Evolutionary conservation across 768 basidiomycete species (phyloP), one percentile per base, ranked within the genome.

Genomic region (Leccinum subgranulosum): DNA sequence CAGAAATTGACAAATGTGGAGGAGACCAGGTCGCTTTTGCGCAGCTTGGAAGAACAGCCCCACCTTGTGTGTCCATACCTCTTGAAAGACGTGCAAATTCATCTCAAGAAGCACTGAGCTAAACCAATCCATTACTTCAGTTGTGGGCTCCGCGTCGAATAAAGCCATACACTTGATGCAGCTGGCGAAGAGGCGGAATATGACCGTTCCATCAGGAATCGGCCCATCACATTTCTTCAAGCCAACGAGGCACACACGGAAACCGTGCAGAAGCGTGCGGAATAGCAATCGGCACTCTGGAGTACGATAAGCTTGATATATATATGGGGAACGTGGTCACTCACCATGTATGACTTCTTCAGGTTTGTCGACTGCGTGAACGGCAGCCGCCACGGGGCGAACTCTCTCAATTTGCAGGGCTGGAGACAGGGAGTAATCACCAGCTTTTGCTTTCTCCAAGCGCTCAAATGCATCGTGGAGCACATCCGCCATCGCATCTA

Each of bases 31-130:
- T 51, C 93, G 88, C 63, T 87, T 86, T 61, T 86, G 81, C 0
- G 87, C 84, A 61, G 83, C 83, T 63, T 88, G 81, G 70, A 97
- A 89, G 77, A 95, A 97, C 70, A 94, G 88, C 27, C 86, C 87
- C 75, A 98, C 89, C 69, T 93, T 89, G 69, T 85, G 86, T 34
- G 90, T 93, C 94, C 95, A 96, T 31, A 98, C 91, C 74, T 97
- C 94, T 71, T 96, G 90, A 70, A 97, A 95, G 59, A 95, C 89
- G 66, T 96, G 92, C 8, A 90, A 78, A 66, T 97, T 90, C 64
- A 95, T 83, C 69, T 94, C 90, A 36, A 85, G 73, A 46, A 95
- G 81, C 43, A 90, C 84, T 23, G 84, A 81, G 6, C 83, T 83
- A 51, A 90, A 76, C 80, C 87, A 86, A 56, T 99, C 96, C 66